Evolutionary conservation across 176 grass and related monocot species (phyloP).

Genomic region (Poa pratensis): DNA sequence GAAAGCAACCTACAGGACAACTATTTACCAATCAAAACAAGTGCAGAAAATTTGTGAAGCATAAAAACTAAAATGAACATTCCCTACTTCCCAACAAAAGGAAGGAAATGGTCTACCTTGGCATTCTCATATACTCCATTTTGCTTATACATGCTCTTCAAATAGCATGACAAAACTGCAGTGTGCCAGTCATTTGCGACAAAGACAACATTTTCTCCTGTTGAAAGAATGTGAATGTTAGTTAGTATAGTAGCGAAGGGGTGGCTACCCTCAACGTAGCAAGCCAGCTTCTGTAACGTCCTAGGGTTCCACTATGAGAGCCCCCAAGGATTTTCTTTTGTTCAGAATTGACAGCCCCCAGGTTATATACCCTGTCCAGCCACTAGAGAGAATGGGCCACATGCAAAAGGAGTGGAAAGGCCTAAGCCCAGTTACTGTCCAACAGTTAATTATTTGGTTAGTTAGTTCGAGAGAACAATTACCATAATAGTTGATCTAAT

Average conservation of each 20-base stretch:
- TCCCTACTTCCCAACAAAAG: background rate
- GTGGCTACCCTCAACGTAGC: no score
- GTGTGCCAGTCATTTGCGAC: conserved; percentile 95
- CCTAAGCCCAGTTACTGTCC: no score
- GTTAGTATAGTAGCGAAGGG: background rate
- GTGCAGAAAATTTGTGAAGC: background rate
- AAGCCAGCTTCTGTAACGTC: no score
- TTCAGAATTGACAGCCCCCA: no score
- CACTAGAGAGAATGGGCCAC: no score
- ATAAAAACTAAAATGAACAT: conserved; percentile 36
- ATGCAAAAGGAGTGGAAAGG: no score
- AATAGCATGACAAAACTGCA: conserved; percentile 74
- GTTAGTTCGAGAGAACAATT: background rate
- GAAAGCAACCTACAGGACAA: conserved; percentile 77
- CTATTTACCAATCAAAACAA: conserved; percentile 32
- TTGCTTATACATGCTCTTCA: conserved; percentile 82
- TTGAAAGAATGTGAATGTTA: conserved; percentile 27
- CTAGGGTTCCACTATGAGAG: no score
- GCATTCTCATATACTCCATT: conserved; percentile 83
- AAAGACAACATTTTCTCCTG: conserved; percentile 91
- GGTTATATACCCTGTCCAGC: no score
- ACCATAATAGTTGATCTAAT: conserved; percentile 29
- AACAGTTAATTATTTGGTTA: background rate
- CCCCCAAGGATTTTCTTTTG: no score
- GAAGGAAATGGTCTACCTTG: conserved; percentile 55